These are phyloP conservation scores for Chytriomyces sp. DNA, from an alignment of 192 early-diverging fungal genomes.

Conservation along the genomic window DNA sequence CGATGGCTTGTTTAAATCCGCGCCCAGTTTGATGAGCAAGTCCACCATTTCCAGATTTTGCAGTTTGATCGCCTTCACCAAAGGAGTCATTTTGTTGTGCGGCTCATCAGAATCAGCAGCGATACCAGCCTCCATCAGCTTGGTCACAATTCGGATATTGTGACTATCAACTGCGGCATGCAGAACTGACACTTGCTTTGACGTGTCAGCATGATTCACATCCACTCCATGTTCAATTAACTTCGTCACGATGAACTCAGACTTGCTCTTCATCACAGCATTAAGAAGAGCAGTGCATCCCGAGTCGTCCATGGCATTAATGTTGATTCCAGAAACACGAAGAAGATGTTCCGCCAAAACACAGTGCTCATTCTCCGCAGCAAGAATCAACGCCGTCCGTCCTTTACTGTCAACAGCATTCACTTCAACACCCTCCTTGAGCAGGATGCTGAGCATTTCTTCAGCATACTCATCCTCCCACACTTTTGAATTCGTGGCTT, in stretches of 20 bases:
- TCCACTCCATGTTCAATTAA: constrained; percentile 27
- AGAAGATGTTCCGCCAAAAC: constrained; percentile 41
- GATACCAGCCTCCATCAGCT: constrained; percentile 40
- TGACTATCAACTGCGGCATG: constrained; percentile 37
- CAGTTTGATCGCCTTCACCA: constrained; percentile 45
- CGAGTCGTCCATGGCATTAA: constrained; percentile 38
- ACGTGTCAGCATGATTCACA: constrained; percentile 25
- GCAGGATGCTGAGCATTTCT: constrained; percentile 41
- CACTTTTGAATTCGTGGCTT: constrained; percentile 34
- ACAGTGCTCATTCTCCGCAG: constrained; percentile 46
- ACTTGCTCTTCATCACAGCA: constrained; percentile 42
- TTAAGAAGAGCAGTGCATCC: constrained; percentile 48
- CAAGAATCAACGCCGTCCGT: constrained; percentile 57
- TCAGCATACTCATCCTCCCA: constrained; percentile 53
- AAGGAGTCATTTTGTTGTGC: constrained; percentile 33
- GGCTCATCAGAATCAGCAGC: constrained; percentile 31
- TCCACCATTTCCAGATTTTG: constrained; percentile 20
- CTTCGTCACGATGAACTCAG: constrained; percentile 23
- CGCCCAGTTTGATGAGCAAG: constrained; percentile 3
- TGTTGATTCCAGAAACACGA: not conserved
- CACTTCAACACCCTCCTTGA: constrained; percentile 18
- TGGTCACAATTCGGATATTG: constrained; percentile 24
- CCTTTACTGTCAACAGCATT: constrained; percentile 31
- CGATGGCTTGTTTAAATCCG: constrained; percentile 14
- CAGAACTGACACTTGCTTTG: constrained; percentile 30